Evolutionary conservation across 2,329 filamentous ascomycete genomes (phyloP).

Genomic region (Nigrospora oryzae): DNA sequence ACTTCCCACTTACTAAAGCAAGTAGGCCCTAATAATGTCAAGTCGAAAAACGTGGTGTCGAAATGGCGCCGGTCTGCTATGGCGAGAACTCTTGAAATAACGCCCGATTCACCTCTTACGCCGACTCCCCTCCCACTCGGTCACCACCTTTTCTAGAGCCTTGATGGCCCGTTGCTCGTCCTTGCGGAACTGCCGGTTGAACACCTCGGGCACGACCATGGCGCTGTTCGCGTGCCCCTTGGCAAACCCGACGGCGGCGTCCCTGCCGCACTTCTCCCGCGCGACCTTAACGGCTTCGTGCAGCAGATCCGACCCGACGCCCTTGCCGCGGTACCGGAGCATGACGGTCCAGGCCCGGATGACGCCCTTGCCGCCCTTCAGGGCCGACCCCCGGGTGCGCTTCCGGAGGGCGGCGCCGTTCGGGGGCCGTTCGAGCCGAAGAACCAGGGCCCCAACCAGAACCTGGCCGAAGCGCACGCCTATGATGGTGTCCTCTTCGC

Average conservation of each 20-base stretch:
- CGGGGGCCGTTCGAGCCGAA: constrained; percentile 49
- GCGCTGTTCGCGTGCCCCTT: constrained; percentile 68
- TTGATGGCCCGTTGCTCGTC: constrained; percentile 49
- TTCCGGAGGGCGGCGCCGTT: constrained; percentile 8
- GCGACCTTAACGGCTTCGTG: constrained; percentile 63
- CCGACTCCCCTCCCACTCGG: constrained; percentile 36
- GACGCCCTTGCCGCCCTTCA: constrained; percentile 55
- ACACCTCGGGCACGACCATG: constrained; percentile 52
- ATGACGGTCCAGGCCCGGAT: constrained; percentile 79
- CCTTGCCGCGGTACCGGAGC: constrained; percentile 58
- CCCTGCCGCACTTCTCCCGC: constrained; percentile 59
- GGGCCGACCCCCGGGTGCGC: constrained; percentile 21
- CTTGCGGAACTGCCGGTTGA: constrained; percentile 52
- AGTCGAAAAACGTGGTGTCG: too few species aligned
- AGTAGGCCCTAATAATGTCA: too few species aligned
- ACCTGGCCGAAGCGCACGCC: constrained; percentile 60
- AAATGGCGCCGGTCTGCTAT: too few species aligned
- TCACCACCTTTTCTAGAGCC: constrained; percentile 41
- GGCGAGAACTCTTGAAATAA: not conserved
- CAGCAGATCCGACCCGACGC: constrained; percentile 65
- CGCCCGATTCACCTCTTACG: constrained; percentile 33
- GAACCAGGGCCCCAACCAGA: constrained; percentile 62
- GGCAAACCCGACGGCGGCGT: constrained; percentile 63
- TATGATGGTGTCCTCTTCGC: constrained; percentile 49
- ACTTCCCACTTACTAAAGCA: too few species aligned